phyloP scores from a whole-genome alignment of 225 moss, liverwort and hornwort species.

The Pleurozium schreberi region DNA sequence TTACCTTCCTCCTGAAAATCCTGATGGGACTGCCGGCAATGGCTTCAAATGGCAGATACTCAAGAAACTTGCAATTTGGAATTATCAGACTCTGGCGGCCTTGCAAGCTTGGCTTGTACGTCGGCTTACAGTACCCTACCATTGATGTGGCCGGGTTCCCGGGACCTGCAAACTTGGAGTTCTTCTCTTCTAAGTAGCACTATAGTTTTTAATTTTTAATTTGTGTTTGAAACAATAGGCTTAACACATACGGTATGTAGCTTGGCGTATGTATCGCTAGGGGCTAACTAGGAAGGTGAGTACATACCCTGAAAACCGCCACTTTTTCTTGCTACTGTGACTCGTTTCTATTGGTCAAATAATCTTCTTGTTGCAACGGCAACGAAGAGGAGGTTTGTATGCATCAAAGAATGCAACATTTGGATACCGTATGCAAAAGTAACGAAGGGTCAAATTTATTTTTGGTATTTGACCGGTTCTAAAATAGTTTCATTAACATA shows the following conservation, averaged over 20 bases:
- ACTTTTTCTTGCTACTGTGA: neutral
- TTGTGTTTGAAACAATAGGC: neutral
- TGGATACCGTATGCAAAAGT: neutral
- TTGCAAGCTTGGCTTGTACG: neutral
- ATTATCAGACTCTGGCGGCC: neutral
- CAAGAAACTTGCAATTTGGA: neutral
- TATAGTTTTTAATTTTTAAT: no score
- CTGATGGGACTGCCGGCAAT: neutral
- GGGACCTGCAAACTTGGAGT: neutral
- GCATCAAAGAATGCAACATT: fast-evolving
- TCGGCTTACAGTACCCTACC: neutral
- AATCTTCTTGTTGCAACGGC: neutral
- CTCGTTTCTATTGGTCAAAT: neutral
- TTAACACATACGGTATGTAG: no score
- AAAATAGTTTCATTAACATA: neutral
- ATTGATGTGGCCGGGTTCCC: neutral
- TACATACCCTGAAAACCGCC: no score
- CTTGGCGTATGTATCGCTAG: no score
- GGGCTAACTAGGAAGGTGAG: no score
- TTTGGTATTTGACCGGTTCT: neutral
- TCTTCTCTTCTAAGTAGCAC: neutral
- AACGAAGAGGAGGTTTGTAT: fast-evolving
- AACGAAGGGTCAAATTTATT: neutral
- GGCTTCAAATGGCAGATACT: neutral
- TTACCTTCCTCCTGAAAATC: neutral